Base-by-base conservation (phyloP, 345 rosid genomes). In the Corymbia maculata region DNA sequence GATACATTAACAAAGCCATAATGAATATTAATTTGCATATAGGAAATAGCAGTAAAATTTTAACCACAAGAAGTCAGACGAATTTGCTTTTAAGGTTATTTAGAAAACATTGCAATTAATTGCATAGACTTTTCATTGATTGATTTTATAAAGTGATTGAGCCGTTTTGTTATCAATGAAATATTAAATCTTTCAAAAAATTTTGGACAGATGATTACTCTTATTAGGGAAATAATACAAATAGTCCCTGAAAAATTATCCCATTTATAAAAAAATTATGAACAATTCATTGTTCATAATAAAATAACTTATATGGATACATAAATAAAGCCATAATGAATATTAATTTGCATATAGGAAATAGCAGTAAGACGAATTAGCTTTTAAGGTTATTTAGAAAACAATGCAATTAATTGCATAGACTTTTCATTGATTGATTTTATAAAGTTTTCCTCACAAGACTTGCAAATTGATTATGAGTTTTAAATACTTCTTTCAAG, bases 1-100 rank as follows among this genome's bases (percentile, higher is more conserved):
- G 15, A 13, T 0, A 64, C n/a, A 64, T 64, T n/a, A 64, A 1
- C 0, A n/a, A 64, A 64, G 42, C 9, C 36, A n/a, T n/a, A 64
- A 64, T 64, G 36, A n/a, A n/a, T 64, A n/a, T 64, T n/a, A 64
- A 64, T 64, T 64, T 64, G 19, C n/a, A 6, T 13, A 64, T 6
- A 0, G 75, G 36, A 64, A 64, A 64, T 64, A n/a, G 17, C n/a
- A 2, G 36, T 64, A 64, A 16, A 64, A 4, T 75, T 42, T 75
- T 36, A 42, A 75, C 24, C 45, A 16, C 36, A 16, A 0, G 15
- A 32, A 68, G 24, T 4, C 22, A 68, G 3, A 4, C 45, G 8
- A 32, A 32, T 16, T 32, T 24, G 66, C 12, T 36, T 59, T 57
- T 9, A 9, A 59, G n/a, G n/a, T 59, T 59, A 59, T 59, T 57